Base-by-base conservation (phyloP, 1,284 basidiomycete genomes). In the Pterulicium gracile region DNA sequence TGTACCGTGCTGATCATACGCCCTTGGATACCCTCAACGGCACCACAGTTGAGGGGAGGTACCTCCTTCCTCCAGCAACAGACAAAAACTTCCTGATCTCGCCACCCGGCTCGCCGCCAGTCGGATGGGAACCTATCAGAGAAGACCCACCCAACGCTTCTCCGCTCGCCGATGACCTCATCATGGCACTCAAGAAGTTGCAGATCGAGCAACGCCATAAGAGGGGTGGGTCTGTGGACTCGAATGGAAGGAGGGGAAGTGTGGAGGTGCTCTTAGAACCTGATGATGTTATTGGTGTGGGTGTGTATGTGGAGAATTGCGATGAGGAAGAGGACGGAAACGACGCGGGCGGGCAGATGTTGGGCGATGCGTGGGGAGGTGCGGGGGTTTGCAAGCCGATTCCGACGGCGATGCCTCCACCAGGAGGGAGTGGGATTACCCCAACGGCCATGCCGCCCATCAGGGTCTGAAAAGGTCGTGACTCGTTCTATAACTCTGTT, bases 51-150 rank as follows among this genome's bases (percentile, higher is more conserved):
- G 61, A 70, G 44, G 67, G 64, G 15, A 69, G 70, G 51, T 76
- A 84, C 55, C 76, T 97, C 41, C 75, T 72, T 21, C 89, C 90
- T 0, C 95, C 95, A 0, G 68, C 73, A 0, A 59, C 81, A 32
- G 86, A 91, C 56, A 90, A 90, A 67, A 98, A 98, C 67, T 98
- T 98, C 66, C 75, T 98, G 45, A 95, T 98, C 55, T 97, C 93
- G 0, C 95, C 95, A 0, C 96, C 96, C 1, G 96, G 95, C n/a
- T 94, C 90, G 0, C 95, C 96, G 0, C 95, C 95, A 0, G 83
- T 96, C 1, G 95, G 95, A 1, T 99, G 95, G 95, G 92, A 96
- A 59, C 91, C 79, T 22, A 79, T 93, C 50, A 68, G 70, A 39
- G 96, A 99, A 65, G 93, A 95, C 17, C 90, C 91, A 3, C 95